These are phyloP conservation scores for Cetraspora pellucida DNA, from an alignment of 192 early-diverging fungal species.

Conservation along the genomic window DNA sequence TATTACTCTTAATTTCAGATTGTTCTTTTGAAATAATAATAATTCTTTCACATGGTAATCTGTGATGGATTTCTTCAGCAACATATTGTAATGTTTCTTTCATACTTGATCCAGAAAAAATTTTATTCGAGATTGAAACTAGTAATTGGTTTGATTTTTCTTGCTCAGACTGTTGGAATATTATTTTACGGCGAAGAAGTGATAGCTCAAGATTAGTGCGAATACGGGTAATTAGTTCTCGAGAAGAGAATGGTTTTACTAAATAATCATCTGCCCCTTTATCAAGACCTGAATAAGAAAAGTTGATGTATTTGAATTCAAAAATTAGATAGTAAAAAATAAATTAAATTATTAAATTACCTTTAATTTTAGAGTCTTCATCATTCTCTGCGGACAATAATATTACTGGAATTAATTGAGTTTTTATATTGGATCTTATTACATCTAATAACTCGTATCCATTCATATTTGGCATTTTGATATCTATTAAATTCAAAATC, in stretches of 20 bases:
- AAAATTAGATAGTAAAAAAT: too few relatives aligned
- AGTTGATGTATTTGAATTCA: too few relatives aligned
- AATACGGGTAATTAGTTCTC: slow-evolving; percentile 59
- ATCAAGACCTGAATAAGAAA: too few relatives aligned
- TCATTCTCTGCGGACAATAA: too few relatives aligned
- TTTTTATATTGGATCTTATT: too few relatives aligned
- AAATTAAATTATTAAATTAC: too few relatives aligned
- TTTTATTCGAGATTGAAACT: slow-evolving; percentile 44
- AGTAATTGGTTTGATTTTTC: too few relatives aligned
- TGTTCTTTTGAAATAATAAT: slow-evolving; percentile 11
- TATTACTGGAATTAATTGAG: too few relatives aligned
- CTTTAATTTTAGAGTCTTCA: slow-evolving; percentile 55
- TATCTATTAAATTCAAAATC: not conserved
- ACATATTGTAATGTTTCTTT: slow-evolving; percentile 40
- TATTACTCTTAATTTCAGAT: not conserved
- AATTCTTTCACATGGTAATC: too few relatives aligned
- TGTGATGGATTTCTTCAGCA: slow-evolving; percentile 38
- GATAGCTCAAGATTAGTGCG: slow-evolving; percentile 52
- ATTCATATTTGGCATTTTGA: too few relatives aligned
- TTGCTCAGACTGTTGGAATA: slow-evolving; percentile 43
- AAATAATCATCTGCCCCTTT: slow-evolving; percentile 65
- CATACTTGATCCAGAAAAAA: slow-evolving; percentile 40
- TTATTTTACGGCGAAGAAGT: slow-evolving; percentile 44
- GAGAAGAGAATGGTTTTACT: too few relatives aligned
- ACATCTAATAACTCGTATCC: too few relatives aligned